Conservation (phyloP, 2,329 filamentous ascomycete genomes). For the Ophiostoma sp. region DNA sequence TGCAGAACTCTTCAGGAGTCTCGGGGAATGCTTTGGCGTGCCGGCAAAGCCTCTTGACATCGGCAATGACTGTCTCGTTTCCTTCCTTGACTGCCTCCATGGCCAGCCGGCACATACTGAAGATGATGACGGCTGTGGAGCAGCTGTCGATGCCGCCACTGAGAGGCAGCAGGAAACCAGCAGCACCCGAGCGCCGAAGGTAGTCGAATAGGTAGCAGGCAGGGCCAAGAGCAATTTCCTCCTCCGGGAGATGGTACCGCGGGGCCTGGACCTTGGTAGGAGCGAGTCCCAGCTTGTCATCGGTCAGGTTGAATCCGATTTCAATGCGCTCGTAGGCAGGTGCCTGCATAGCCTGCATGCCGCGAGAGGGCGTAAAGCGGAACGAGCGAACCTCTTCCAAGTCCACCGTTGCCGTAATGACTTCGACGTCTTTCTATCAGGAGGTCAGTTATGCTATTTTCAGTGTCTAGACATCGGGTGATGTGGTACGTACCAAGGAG, state of each 20-base stretch:
- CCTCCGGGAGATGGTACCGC: slow-evolving; percentile 54
- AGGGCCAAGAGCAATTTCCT: slow-evolving; percentile 60
- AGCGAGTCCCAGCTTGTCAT: slow-evolving; percentile 30
- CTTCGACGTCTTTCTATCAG: slow-evolving; percentile 55
- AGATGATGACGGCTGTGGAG: slow-evolving; percentile 41
- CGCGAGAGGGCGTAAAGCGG: slow-evolving; percentile 51
- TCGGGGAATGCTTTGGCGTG: slow-evolving; percentile 40
- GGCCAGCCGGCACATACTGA: slow-evolving; percentile 52
- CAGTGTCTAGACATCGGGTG: not conserved
- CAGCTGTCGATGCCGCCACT: slow-evolving; percentile 56
- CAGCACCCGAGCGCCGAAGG: slow-evolving; percentile 43
- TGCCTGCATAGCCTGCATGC: slow-evolving; percentile 50
- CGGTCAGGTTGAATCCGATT: slow-evolving; percentile 33
- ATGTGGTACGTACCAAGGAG: slow-evolving; percentile 13
- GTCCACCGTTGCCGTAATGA: slow-evolving; percentile 60
- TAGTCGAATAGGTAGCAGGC: slow-evolving; percentile 61
- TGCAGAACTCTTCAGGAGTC: slow-evolving; percentile 53
- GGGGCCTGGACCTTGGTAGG: slow-evolving; percentile 39
- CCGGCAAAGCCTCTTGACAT: slow-evolving; percentile 36
- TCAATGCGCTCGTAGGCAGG: slow-evolving; percentile 43
- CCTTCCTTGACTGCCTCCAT: slow-evolving; percentile 45
- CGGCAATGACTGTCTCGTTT: slow-evolving; percentile 36
- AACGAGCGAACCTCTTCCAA: slow-evolving; percentile 64
- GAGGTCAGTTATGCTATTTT: slow-evolving; percentile 31
- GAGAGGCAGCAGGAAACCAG: slow-evolving; percentile 52